Percentiles rank a stretch among this genome's conserved stretches.
Conservation (phyloP, 2,329 filamentous ascomycete genomes). For the Calcarisporium arbuscula region DNA sequence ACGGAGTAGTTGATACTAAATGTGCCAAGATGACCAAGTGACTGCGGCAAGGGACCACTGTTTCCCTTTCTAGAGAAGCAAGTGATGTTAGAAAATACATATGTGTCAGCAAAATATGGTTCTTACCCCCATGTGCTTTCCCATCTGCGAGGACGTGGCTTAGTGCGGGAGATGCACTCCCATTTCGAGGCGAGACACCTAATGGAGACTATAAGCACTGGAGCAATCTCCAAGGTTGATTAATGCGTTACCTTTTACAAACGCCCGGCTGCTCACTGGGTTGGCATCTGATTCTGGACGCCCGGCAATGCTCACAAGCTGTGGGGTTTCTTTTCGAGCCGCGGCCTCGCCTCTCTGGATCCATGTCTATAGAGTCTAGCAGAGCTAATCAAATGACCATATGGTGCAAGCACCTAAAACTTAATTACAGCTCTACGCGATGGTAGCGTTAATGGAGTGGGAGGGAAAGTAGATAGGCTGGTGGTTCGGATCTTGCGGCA, state of each 20-base stretch:
- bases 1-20: conserved; percentile 49
- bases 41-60: neutral
- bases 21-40: conserved; percentile 37
- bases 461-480: too few species aligned
- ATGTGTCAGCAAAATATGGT: too few species aligned
- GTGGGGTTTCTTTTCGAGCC: too few species aligned
- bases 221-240: neutral
- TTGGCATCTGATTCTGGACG: conserved; percentile 48
- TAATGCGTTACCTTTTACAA: conserved; percentile 40
- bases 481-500: too few species aligned
- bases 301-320: conserved; percentile 48
- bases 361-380: too few species aligned
- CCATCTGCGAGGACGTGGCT: conserved; percentile 42
- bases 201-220: neutral
- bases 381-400: too few species aligned
- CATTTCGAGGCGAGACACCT: conserved; percentile 47
- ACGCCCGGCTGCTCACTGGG: conserved; percentile 39
- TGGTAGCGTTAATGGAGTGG: too few species aligned
- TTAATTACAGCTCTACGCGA: too few species aligned
- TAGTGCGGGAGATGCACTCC: conserved; percentile 46
- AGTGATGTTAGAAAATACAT: too few species aligned
- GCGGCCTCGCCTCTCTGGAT: too few species aligned
- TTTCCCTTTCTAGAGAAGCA: conserved; percentile 1
- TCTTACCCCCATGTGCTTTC: conserved; percentile 27
- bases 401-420: too few species aligned